These are phyloP conservation scores for bread wheat (Triticum aestivum) DNA, from an alignment of 176 grass and related monocot species.

Conservation along the genomic window DNA sequence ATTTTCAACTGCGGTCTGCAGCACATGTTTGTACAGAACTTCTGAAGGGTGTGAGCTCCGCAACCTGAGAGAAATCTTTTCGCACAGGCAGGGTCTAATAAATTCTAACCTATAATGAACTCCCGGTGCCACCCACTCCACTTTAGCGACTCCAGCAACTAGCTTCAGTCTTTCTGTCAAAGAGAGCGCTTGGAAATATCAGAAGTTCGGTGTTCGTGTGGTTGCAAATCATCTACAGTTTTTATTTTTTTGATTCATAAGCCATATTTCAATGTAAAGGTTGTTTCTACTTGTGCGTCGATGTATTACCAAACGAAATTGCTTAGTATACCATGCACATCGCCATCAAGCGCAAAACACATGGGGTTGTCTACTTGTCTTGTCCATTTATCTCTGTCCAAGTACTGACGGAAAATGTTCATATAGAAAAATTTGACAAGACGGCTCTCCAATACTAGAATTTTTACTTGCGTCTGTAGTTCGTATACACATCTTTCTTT, in stretches of 20 bases:
- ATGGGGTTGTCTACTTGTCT: too few relatives aligned
- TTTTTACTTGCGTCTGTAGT: too few relatives aligned
- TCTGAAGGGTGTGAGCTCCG: slow-evolving; percentile 4
- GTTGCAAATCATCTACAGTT: not conserved
- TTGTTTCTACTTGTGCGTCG: not conserved
- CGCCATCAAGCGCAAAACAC: too few relatives aligned
- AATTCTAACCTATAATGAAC: not conserved
- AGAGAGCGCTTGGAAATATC: not conserved
- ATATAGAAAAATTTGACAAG: too few relatives aligned
- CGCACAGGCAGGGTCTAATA: not conserved
- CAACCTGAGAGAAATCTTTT: not conserved
- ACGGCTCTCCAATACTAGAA: too few relatives aligned
- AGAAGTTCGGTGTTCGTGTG: not conserved
- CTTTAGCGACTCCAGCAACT: not conserved
- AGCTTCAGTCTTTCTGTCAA: not conserved
- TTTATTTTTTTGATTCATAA: not conserved
- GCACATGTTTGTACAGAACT: not conserved
- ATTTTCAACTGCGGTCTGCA: not conserved
- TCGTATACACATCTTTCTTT: too few relatives aligned
- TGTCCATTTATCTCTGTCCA: too few relatives aligned
- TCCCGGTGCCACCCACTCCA: not conserved
- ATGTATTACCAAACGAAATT: not conserved
- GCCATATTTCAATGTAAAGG: not conserved
- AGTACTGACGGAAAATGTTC: too few relatives aligned
- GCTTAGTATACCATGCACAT: too few relatives aligned